Evolutionary conservation across 1,284 basidiomycete genomes (phyloP).

Genomic region (Malassezia globosa): DNA sequence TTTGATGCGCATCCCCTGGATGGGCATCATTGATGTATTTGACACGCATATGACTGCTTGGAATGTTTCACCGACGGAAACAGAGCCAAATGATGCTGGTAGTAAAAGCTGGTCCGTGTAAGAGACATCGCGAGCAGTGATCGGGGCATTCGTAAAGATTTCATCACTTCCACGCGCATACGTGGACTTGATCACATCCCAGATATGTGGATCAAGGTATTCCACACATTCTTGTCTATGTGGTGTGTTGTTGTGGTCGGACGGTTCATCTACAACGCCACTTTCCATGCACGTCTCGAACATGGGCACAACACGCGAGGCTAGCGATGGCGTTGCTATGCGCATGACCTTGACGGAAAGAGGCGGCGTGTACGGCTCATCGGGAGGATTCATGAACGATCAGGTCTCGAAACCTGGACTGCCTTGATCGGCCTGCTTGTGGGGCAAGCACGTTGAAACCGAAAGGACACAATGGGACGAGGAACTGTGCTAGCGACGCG

Average conservation of each 20-base stretch:
- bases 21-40: not conserved
- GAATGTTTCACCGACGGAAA: constrained; percentile 13
- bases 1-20: constrained; percentile 3
- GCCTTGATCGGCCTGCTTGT: too few species aligned
- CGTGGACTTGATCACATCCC: constrained; percentile 1
- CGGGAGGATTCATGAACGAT: too few species aligned
- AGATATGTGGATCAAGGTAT: not conserved
- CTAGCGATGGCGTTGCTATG: constrained; percentile 9
- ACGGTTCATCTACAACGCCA: too few species aligned
- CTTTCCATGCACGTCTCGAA: constrained; percentile 2
- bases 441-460: too few species aligned
- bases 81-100: constrained; percentile 11
- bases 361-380: constrained; percentile 7
- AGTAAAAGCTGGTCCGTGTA: constrained; percentile 9
- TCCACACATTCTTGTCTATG: not conserved
- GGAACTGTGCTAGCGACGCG: too few species aligned
- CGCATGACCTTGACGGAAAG: constrained; percentile 16
- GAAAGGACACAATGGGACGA: too few species aligned
- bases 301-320: not conserved
- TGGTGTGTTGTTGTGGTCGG: too few species aligned
- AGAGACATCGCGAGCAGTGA: not conserved
- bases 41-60: constrained; percentile 6
- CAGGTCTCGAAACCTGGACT: too few species aligned
- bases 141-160: not conserved
- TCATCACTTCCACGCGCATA: constrained; percentile 3